A percentile compares a stretch with the other conserved stretches of the same genome.
Evolutionary conservation across 352 stramenopile species (phyloP).

Genomic region (Pythium phragmiticola): DNA sequence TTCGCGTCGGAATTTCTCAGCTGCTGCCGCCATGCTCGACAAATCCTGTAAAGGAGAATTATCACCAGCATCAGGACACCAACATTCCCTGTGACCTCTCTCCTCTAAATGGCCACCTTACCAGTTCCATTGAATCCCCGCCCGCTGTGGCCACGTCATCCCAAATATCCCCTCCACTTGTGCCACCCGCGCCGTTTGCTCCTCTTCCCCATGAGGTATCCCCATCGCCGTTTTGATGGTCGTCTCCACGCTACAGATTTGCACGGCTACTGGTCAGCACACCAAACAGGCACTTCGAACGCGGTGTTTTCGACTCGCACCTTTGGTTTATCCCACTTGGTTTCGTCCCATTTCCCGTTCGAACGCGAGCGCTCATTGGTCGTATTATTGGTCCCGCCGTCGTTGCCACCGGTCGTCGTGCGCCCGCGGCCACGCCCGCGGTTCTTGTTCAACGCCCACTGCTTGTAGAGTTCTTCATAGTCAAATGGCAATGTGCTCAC

Average conservation of each 20-base stretch:
- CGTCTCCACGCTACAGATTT: conserved; percentile 30
- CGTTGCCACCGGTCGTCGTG: conserved; percentile 33
- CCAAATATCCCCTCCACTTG: conserved; percentile 54
- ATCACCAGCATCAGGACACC: conserved; percentile 14
- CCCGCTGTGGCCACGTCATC: conserved; percentile 56
- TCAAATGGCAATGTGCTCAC: conserved; percentile 80
- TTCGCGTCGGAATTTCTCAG: conserved; percentile 81
- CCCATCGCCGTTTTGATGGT: conserved; percentile 32
- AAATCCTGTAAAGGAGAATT: conserved; percentile 46
- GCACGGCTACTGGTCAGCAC: not conserved
- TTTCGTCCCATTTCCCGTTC: conserved; percentile 53
- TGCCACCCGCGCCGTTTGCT: conserved; percentile 27
- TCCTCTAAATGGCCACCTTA: conserved; percentile 8
- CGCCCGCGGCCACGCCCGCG: conserved; percentile 70
- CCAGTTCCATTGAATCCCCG: conserved; percentile 25
- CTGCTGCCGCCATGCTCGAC: conserved; percentile 74
- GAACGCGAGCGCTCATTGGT: conserved; percentile 40
- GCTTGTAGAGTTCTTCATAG: conserved; percentile 88
- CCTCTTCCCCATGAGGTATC: conserved; percentile 66
- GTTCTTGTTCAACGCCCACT: conserved; percentile 82
- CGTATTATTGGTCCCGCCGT: conserved; percentile 26
- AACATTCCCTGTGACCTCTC: not conserved
- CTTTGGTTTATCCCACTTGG: conserved; percentile 49
- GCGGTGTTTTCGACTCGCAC: conserved; percentile 6
- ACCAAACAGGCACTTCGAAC: not conserved